These are phyloP conservation scores for Lactarius hengduanensis DNA, from an alignment of 768 basidiomycete species.

Conservation along the genomic window DNA sequence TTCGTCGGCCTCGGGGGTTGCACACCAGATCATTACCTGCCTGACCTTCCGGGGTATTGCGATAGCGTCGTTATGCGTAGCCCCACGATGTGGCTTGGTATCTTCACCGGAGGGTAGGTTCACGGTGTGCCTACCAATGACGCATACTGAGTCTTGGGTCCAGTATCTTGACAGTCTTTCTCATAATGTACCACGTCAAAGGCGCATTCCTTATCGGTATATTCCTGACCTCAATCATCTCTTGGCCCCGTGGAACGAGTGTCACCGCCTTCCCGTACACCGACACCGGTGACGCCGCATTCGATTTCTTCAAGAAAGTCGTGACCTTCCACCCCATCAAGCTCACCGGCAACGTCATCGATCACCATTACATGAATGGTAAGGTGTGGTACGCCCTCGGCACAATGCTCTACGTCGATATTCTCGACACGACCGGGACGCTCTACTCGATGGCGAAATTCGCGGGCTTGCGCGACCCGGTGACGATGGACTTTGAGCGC, in stretches of 20 bases:
- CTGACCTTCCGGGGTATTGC: conserved; percentile 58
- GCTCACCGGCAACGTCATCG: conserved; percentile 62
- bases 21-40: conserved; percentile 45
- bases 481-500: conserved; percentile 84
- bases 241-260: conserved; percentile 80
- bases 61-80: conserved; percentile 59
- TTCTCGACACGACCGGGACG: conserved; percentile 66
- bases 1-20: conserved; percentile 80
- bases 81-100: conserved; percentile 86
- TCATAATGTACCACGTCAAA: conserved; percentile 84
- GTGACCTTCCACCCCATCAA: conserved; percentile 68
- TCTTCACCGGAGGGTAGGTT: conserved; percentile 76
- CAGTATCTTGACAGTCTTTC: conserved; percentile 70
- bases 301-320: conserved; percentile 83
- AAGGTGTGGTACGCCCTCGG: conserved; percentile 84
- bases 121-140: background rate
- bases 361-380: conserved; percentile 50
- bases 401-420: conserved; percentile 89
- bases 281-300: conserved; percentile 61
- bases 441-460: conserved; percentile 91
- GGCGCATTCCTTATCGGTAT: conserved; percentile 84
- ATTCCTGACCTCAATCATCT: conserved; percentile 78
- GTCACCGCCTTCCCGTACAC: conserved; percentile 85
- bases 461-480: conserved; percentile 80
- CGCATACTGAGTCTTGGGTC: background rate